Evolutionary conservation across 2,329 filamentous ascomycete species (phyloP).

Genomic region (Trichophyton rubrum): DNA sequence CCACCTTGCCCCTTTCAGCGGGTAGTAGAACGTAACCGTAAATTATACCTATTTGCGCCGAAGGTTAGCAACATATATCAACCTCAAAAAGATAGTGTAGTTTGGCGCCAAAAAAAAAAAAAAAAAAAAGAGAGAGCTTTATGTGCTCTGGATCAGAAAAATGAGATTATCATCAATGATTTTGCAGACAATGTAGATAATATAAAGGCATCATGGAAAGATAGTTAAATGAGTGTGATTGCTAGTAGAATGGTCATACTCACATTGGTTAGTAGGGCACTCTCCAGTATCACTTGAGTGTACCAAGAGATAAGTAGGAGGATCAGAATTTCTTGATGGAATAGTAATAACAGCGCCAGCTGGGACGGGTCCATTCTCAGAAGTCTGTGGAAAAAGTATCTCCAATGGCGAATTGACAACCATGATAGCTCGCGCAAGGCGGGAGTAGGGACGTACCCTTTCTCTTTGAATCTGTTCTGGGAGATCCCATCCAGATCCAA

Average conservation of each 20-base stretch:
- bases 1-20: constrained; percentile 26
- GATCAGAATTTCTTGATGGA: constrained; percentile 22
- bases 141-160: not conserved
- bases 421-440: constrained; percentile 50
- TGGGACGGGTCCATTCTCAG: constrained; percentile 64
- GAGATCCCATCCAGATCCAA: constrained; percentile 29
- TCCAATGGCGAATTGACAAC: constrained; percentile 56
- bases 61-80: constrained; percentile 11
- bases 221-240: constrained; percentile 13
- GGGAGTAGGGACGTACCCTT: constrained; percentile 17
- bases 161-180: constrained; percentile 61
- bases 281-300: constrained; percentile 90
- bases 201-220: constrained; percentile 65
- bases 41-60: constrained; percentile 39
- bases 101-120: not conserved
- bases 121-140: not conserved
- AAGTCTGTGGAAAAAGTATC: constrained; percentile 54
- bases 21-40: constrained; percentile 40
- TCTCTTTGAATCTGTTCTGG: constrained; percentile 13
- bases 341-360: constrained; percentile 47
- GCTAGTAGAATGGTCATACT: constrained; percentile 37
- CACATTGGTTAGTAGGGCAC: constrained; percentile 79
- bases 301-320: constrained; percentile 50
- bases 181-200: constrained; percentile 99
- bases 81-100: not conserved